Evolutionary conservation across 306 rosid genomes (phyloP), one percentile per base, ranked within the genome.

Genomic region (Calophaca sinica): DNA sequence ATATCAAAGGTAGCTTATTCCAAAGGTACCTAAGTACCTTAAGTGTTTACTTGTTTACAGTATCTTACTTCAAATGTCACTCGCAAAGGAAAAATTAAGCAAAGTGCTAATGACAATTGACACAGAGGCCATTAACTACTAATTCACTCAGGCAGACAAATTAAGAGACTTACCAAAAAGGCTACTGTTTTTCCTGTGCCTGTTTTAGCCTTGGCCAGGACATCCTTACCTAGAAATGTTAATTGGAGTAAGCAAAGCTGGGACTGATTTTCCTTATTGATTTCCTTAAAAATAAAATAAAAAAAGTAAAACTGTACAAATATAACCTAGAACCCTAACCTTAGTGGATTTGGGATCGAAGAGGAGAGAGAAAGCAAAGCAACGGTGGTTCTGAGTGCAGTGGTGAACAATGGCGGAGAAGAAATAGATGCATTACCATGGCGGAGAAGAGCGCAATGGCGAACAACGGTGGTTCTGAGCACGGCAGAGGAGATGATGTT

Each of bases 161-260:
- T 42, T 2, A 68, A 50, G 67, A 76, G 70, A 20, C 93, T 73
- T 81, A 94, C 99, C 96, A 94, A 87, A 86, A 92, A 94, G 7
- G 99, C 99, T 45, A 94, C 96, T 46, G 99, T 94, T 90, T 94
- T 94, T 59, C 99, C 99, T 0, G 99, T 94, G 74, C 99, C 99
- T 15, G 97, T 94, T 87, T 62, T 94, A 54, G 99, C 97, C 84
- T 92, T 94, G 79, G 97, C 99, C 38, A 94, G 93, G 61, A 94
- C 97, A 81, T 94, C 97, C 92, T 90, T 94, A 81, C 99, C 97
- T 94, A 68, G 51, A 87, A 79, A 81, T 53, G 42, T 70, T 7
- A 75, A 70, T 20, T 15, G 57, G 74, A 70, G 74, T 74, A 36
- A 83, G 79, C n/a, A n/a, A n/a, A n/a, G n/a, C n/a, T n/a, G n/a